These are phyloP conservation scores for Coelastrella sp. DNA, from an alignment of 139 green algal genomes.

Conservation along the genomic window DNA sequence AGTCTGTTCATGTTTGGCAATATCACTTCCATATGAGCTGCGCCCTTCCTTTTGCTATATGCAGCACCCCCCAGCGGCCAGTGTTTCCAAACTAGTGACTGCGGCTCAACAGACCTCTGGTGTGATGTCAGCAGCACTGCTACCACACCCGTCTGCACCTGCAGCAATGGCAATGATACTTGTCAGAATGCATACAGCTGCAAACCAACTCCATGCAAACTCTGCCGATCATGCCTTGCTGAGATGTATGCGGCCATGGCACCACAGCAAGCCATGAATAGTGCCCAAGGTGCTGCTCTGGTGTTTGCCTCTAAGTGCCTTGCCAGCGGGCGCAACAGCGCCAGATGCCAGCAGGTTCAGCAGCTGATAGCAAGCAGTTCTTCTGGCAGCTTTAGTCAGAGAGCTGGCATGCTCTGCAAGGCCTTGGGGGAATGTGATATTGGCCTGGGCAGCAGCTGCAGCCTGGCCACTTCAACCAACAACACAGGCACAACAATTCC, in stretches of 20 bases:
- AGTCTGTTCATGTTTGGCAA: no score
- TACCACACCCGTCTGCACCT: conserved; percentile 11
- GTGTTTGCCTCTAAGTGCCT: neutral
- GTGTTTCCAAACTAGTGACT: conserved; percentile 13
- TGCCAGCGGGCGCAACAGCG: conserved; percentile 15
- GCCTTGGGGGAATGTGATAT: neutral
- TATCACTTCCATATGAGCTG: neutral
- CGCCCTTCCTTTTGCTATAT: neutral
- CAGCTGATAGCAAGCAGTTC: neutral
- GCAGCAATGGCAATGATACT: neutral
- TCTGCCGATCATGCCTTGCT: neutral
- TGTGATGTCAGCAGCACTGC: neutral
- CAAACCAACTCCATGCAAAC: neutral
- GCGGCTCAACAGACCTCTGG: neutral
- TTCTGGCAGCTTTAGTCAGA: neutral
- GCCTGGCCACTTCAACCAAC: neutral
- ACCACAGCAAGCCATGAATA: neutral
- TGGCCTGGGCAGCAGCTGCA: neutral
- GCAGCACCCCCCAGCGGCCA: neutral
- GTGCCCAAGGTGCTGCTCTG: neutral
- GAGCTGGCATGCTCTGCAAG: neutral
- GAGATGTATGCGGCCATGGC: neutral
- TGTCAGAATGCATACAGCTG: conserved; percentile 1
- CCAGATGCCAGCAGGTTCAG: neutral
- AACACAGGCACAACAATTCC: neutral